Base-by-base conservation (phyloP, 2,329 filamentous ascomycete genomes). In the Geosmithia morbida region DNA sequence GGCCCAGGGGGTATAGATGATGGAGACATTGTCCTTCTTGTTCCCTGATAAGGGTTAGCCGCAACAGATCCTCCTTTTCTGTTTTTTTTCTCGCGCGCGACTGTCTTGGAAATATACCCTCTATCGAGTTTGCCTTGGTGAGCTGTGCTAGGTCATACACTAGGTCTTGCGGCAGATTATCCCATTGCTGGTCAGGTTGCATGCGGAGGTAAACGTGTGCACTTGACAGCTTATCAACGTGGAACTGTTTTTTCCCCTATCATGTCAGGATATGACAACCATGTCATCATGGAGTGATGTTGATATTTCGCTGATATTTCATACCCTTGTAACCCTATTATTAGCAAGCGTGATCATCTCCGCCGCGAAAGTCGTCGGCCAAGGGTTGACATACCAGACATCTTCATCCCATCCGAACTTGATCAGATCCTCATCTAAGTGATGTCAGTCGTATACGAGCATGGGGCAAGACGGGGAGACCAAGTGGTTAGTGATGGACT, bases 91-190 rank as follows among this genome's bases (percentile, higher is more conserved):
- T 8, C 4, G 8, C 22, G 22, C 22, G 22, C 8, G 33, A 16
- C 11, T 13, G 3, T 37, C 33, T 37, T 37, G 3, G n/a, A 19
- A n/a, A 26, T 26, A 8, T 17, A 83, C 86, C 92, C 71, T 98
- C 92, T 57, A 98, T 98, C 49, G 88, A 96, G 68, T 98, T 98
- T 52, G 92, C 92, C 68, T 98, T 98, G 49, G 92, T 98, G 57
- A 98, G 73, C 65, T 98, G 92, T n/a, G 86, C 92, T 57, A 92
- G 87, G 65, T 98, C 92, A 54, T 74, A 77, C 50, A 98, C 61
- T 26, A 98, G 73, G 3, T 78, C 77, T 51, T 79, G 60, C 0
- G 86, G 81, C 50, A 98, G 87, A 42, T 72, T 66, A 46, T 96
- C 88, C 92, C 92, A 98, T 41, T 76, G 72, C 54, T 92, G 79